phyloP scores from a whole-genome alignment of 169 alveolate species.

The Plasmodium falciparum region DNA sequence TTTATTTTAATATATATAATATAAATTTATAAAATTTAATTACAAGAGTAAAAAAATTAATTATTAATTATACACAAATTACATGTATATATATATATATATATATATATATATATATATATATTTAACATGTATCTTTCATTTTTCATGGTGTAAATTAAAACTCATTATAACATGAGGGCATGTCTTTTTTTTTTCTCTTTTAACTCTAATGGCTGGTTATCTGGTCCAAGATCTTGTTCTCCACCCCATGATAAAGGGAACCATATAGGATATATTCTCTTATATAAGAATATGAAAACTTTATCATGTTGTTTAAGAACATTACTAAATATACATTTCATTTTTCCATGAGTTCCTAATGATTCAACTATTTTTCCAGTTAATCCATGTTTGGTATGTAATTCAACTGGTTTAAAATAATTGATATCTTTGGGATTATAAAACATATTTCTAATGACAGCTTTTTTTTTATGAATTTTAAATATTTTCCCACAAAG shows the following conservation, averaged over 20 bases:
- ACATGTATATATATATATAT: no score
- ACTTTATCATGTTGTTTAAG: constrained; percentile 97
- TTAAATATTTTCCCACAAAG: constrained; percentile 97
- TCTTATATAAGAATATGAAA: constrained; percentile 93
- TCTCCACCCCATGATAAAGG: constrained; percentile 85
- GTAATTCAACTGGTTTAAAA: constrained; percentile 98
- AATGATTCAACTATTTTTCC: constrained; percentile 97
- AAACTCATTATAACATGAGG: neutral
- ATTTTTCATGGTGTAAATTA: neutral
- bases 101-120: no score
- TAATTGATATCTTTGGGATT: constrained; percentile 96
- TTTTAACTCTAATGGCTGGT: constrained; percentile 28
- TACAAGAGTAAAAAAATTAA: no score
- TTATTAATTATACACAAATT: no score
- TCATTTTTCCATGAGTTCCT: constrained; percentile 99
- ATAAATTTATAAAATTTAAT: no score
- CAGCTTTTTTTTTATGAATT: constrained; percentile 96
- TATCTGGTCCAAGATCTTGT: constrained; percentile 63
- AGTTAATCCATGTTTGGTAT: constrained; percentile 97
- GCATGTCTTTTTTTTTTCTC: neutral
- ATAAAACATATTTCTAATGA: constrained; percentile 98
- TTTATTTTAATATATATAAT: no score
- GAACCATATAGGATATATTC: constrained; percentile 95
- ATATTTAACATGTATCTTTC: neutral
- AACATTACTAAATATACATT: constrained; percentile 96